Evolutionary conservation across 768 basidiomycete genomes (phyloP), one percentile per base, ranked within the genome.

Genomic region (Tephrocybe sp.): DNA sequence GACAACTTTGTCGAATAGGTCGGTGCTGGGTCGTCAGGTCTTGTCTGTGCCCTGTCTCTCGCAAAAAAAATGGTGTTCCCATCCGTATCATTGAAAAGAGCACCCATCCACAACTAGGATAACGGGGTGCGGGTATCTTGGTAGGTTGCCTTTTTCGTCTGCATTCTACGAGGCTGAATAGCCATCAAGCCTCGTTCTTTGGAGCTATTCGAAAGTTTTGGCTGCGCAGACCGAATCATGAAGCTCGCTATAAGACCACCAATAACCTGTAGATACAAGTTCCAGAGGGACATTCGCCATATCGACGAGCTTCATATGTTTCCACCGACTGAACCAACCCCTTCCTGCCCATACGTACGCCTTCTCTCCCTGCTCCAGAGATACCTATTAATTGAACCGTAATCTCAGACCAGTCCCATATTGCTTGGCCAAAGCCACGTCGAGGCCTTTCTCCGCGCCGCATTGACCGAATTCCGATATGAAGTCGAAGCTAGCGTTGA

Each of bases 61-160:
- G 58, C 75, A 13, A 66, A 67, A 66, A 67, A 17, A 77, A 78
- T 60, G 69, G 72, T 4, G 62, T 81, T 14, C 68, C 75, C 9
- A 72, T 82, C 6, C 74, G 78, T 16, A 72, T 84, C 22, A 74
- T 83, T 40, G 75, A 82, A 51, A 78, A 77, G 53, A 71, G 69
- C 44, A 57, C 64, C 0, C 45, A 64, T 0, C 65, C 69, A 9
- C 67, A 61, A 12, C 55, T 69, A 13, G 72, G 72, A 2, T 69
- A 73, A 51, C 70, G 76, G 2, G 70, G 68, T 3, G 63, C 62
- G 4, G 74, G 65, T 3, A 55, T 78, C 22, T 72, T 71, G 68
- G 74, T 73, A 23, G 14, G 31, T 32, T 22, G 4, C 12, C 30
- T 34, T 35, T 22, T 11, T 7, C 32, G 13, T 38, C n/a, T 32